These are phyloP conservation scores for Cymbidium sinense DNA, from an alignment of 106 monocot genomes.

Conservation along the genomic window DNA sequence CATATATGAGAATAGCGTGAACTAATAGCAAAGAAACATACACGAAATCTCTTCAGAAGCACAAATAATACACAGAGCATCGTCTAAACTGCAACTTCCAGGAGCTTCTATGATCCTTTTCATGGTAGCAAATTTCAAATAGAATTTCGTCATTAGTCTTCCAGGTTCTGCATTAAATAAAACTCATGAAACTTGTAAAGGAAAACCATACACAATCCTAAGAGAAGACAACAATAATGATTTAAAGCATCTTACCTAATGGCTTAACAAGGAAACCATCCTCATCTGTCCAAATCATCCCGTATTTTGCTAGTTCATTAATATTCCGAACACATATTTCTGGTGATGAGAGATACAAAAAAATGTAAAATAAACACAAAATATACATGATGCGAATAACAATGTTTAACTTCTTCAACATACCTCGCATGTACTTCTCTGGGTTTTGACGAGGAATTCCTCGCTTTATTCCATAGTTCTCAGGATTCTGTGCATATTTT, in stretches of 20 bases:
- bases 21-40: conserved; percentile 30
- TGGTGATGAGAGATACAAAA: conserved; percentile 21
- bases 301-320: conserved; percentile 72
- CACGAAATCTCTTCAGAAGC: conserved; percentile 77
- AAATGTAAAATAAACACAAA: conserved; percentile 1
- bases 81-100: conserved; percentile 79
- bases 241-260: conserved; percentile 43
- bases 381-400: neutral
- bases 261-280: conserved; percentile 92
- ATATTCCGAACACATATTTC: conserved; percentile 90
- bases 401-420: neutral
- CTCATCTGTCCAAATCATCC: conserved; percentile 91
- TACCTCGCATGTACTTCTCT: conserved; percentile 88
- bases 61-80: conserved; percentile 61
- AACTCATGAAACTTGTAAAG: neutral
- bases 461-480: conserved; percentile 84
- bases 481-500: conserved; percentile 61
- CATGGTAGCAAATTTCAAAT: conserved; percentile 92
- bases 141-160: conserved; percentile 87
- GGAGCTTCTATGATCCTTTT: conserved; percentile 83
- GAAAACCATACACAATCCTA: neutral
- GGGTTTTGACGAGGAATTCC: conserved; percentile 49
- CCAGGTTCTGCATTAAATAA: conserved; percentile 66
- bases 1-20: neutral
- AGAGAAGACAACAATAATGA: neutral